A percentile compares a stretch with the other conserved stretches of the same genome.
Conservation (phyloP, 2,329 filamentous ascomycete species). For the Ceratocystiopsis minuta region DNA sequence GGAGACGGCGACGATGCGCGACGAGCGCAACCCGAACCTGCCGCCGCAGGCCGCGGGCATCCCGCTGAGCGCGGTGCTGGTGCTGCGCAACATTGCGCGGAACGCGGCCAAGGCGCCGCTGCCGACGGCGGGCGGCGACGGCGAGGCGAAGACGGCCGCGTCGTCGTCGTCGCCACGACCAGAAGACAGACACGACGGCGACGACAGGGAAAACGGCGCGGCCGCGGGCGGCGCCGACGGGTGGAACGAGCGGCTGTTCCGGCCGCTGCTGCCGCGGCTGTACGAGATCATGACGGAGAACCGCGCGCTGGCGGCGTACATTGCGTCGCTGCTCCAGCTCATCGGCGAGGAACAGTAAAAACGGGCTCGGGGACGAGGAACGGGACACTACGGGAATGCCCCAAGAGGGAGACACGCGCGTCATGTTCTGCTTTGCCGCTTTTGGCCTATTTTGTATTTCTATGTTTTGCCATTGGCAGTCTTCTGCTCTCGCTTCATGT, state of each 20-base stretch:
- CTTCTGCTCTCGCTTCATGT: background rate
- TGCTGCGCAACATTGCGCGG: conserved; percentile 60
- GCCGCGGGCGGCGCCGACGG: conserved; percentile 22
- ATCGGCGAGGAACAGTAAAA: conserved; percentile 10
- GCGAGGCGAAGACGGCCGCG: too few species aligned
- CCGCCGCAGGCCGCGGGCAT: conserved; percentile 53
- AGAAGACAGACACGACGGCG: background rate
- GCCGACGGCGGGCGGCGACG: too few species aligned
- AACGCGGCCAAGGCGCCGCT: conserved; percentile 39
- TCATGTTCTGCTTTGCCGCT: background rate
- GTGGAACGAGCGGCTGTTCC: conserved; percentile 52
- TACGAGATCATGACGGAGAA: conserved; percentile 58
- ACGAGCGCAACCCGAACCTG: conserved; percentile 39
- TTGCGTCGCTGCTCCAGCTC: conserved; percentile 17
- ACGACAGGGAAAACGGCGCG: background rate
- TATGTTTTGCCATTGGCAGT: background rate
- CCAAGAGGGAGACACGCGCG: too few species aligned
- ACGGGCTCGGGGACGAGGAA: background rate
- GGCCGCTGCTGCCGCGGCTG: conserved; percentile 43
- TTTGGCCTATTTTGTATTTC: background rate
- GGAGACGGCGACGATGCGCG: conserved; percentile 35
- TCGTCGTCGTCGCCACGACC: background rate
- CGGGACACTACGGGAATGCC: background rate
- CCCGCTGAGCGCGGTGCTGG: conserved; percentile 58
- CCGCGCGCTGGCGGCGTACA: conserved; percentile 28